Evolutionary conservation across 495 filamentous ascomycete species (phyloP).

Genomic region (Aspergillus funiculosus): DNA sequence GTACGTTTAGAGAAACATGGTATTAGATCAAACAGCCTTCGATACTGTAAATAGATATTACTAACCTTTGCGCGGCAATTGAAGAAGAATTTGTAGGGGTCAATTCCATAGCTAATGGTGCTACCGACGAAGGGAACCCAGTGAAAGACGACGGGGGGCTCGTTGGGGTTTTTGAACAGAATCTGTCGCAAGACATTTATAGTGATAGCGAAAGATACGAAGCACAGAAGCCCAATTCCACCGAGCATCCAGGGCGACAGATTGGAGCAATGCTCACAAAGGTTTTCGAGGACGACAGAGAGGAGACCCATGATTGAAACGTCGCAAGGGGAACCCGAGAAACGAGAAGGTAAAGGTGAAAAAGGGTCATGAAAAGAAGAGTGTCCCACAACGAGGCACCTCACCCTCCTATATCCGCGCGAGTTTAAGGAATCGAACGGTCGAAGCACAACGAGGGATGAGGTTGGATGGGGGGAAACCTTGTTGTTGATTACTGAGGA

Average conservation of each 20-base stretch:
- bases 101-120: conserved; percentile 60
- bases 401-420: conserved; percentile 7
- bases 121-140: conserved; percentile 58
- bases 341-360: conserved; percentile 1
- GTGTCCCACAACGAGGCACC: conserved; percentile 16
- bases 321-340: not conserved
- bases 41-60: not conserved
- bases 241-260: conserved; percentile 31
- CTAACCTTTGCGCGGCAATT: conserved; percentile 48
- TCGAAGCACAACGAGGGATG: not conserved
- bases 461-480: not conserved
- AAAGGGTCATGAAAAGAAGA: conserved; percentile 15
- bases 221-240: conserved; percentile 24
- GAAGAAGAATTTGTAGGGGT: conserved; percentile 59
- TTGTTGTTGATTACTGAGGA: not conserved
- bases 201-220: conserved; percentile 33
- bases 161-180: conserved; percentile 59
- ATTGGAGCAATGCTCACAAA: conserved; percentile 39
- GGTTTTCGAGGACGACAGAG: conserved; percentile 29
- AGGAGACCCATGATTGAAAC: conserved; percentile 35
- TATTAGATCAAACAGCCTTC: conserved; percentile 3
- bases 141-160: conserved; percentile 61
- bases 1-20: conserved; percentile 15
- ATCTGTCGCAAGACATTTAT: conserved; percentile 67
- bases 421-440: conserved; percentile 6